These are phyloP conservation scores for Diaporthe humulicola DNA, from an alignment of 2,329 filamentous ascomycete genomes.

Conservation along the genomic window DNA sequence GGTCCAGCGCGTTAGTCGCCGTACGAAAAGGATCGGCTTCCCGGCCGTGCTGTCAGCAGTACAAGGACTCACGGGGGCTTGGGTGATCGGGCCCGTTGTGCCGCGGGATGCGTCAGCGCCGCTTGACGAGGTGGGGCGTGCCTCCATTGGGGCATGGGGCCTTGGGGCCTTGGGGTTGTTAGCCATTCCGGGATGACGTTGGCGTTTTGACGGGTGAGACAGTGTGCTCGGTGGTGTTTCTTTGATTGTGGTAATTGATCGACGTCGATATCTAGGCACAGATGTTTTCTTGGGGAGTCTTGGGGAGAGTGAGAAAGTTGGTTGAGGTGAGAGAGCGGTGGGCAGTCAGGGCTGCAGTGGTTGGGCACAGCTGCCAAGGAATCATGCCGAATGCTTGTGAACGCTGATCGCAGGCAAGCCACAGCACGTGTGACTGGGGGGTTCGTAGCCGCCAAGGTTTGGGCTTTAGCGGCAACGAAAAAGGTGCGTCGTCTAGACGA, in stretches of 20 bases:
- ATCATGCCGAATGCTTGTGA: neutral
- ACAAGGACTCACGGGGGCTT: conserved; percentile 13
- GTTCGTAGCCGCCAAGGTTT: conserved; percentile 18
- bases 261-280: conserved; percentile 1
- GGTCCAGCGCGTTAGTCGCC: neutral
- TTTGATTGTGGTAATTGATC: neutral
- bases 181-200: conserved; percentile 4
- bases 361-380: neutral
- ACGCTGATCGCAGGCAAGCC: neutral
- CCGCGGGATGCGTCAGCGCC: conserved; percentile 1
- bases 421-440: neutral
- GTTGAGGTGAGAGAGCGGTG: conserved; percentile 13
- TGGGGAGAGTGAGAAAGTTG: neutral
- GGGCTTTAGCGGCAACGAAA: neutral
- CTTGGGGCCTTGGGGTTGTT: conserved; percentile 9
- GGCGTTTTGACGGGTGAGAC: neutral
- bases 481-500: neutral
- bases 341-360: neutral
- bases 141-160: conserved; percentile 14
- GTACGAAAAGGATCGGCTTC: neutral
- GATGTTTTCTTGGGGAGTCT: neutral
- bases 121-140: conserved; percentile 6
- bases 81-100: conserved; percentile 1
- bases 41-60: neutral
- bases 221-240: neutral